Base-by-base conservation (phyloP, 2,329 filamentous ascomycete species). In the Beauveria sp. region DNA sequence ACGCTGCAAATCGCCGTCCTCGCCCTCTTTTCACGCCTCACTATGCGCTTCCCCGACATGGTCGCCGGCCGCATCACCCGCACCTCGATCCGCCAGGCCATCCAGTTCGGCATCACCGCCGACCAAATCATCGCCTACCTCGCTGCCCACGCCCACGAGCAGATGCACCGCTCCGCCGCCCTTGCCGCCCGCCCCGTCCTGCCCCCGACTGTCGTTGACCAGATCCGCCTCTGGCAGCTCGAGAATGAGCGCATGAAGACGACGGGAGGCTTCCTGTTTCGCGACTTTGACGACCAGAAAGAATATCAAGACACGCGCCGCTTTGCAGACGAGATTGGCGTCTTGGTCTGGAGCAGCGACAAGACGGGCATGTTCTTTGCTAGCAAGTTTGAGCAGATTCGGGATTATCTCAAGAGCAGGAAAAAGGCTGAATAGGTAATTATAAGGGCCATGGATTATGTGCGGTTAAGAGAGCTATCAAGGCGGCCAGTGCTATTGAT, bases 81-180 rank as follows among this genome's bases (percentile, higher is more conserved):
- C 64, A 83, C 90, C 59, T 96, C 92, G 16, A 89, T 98, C 68
- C 90, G 91, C 61, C 85, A 87, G 63, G 96, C 96, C 65, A 93
- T 98, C 66, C 83, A 86, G 64, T 88, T 89, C 71, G 95, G 95
- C 70, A 99, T 99, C 77, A 97, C 93, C 0, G 88, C 91, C 18
- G 89, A 96, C 68, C 95, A 99, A 73, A 96, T 99, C 73, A 93
- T 99, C 69, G 87, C 88, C 20, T 99, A 98, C 76, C 85, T 99
- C 1, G 87, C 88, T 8, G 89, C 90, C 4, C 93, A 99, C 75
- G 95, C 95, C 0, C 95, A 99, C 76, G 92, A 96, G 50, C 91
- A 98, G 74, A 91, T 99, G 85, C 87, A 89, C 68, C 88, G 89
- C 65, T 81, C 84, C 49, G 83, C 84, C 6, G 76, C 80, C 28